Evolutionary conservation across 2,329 filamentous ascomycete species (phyloP).

Genomic region (Gaeumannomyces sp.): DNA sequence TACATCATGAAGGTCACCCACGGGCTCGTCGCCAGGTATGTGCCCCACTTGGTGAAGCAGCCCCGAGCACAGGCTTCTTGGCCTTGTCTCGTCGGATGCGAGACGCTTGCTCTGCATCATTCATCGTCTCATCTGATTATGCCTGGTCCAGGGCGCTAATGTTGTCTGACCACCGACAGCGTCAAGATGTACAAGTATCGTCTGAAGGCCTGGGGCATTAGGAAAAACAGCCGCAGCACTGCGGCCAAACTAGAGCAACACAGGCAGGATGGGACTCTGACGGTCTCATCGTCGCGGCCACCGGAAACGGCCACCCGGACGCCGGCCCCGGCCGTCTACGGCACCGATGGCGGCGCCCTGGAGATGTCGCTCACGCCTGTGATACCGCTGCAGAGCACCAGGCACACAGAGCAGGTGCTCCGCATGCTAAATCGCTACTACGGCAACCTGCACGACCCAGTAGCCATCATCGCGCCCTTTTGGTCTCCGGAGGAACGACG

Average conservation of each 20-base stretch:
- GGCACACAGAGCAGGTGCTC: slow-evolving; percentile 2
- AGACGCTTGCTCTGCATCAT: background rate
- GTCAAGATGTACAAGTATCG: slow-evolving; percentile 11
- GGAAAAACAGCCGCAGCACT: slow-evolving; percentile 11
- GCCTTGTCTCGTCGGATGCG: background rate
- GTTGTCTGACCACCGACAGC: background rate
- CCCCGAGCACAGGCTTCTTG: background rate
- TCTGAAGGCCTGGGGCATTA: slow-evolving; percentile 8
- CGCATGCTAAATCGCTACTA: slow-evolving; percentile 2
- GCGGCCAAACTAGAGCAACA: slow-evolving; percentile 3
- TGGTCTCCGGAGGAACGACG: background rate
- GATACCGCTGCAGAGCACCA: background rate
- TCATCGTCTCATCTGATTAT: background rate
- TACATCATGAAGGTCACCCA: slow-evolving; percentile 8
- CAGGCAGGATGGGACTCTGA: background rate
- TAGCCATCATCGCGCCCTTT: background rate
- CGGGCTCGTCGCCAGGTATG: slow-evolving; percentile 8
- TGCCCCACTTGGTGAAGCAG: background rate
- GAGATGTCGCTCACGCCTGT: background rate
- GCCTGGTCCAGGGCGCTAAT: background rate
- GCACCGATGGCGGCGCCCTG: background rate
- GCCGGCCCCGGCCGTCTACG: background rate
- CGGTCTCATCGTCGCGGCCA: background rate
- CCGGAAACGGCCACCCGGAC: background rate
- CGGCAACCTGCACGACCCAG: slow-evolving; percentile 4